These are phyloP conservation scores for Agrocybe pediades DNA, from an alignment of 768 basidiomycete genomes.

Conservation along the genomic window DNA sequence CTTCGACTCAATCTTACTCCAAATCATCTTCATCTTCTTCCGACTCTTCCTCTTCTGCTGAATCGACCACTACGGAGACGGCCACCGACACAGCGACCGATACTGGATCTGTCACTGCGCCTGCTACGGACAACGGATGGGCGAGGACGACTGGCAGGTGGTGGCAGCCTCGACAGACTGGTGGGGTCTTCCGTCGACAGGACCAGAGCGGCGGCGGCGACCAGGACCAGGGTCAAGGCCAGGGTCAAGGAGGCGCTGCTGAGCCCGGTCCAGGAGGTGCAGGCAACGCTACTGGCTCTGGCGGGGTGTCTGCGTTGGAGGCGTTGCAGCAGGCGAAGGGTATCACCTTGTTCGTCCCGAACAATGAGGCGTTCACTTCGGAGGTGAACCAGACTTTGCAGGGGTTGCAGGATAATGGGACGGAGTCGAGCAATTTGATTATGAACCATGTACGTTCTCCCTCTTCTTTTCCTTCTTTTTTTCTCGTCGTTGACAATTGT, in stretches of 20 bases:
- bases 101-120: neutral
- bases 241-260: neutral
- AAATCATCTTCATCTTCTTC: too few species aligned
- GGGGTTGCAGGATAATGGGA: constrained; percentile 42
- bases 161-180: too few species aligned
- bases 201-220: neutral
- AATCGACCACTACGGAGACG: neutral
- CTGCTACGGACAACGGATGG: too few species aligned
- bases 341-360: constrained; percentile 71
- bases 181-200: neutral
- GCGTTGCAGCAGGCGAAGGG: constrained; percentile 44
- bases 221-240: neutral
- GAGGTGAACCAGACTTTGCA: constrained; percentile 31
- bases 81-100: neutral
- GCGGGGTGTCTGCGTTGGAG: constrained; percentile 31
- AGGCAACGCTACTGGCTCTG: too few species aligned
- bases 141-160: too few species aligned
- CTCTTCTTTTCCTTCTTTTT: neutral
- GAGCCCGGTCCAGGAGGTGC: too few species aligned
- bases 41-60: too few species aligned
- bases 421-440: constrained; percentile 42
- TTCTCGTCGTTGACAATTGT: neutral
- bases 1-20: too few species aligned
- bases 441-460: constrained; percentile 57
- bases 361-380: constrained; percentile 46